Conservation (phyloP, 139 green algal genomes). For the Asterochloris erici region DNA sequence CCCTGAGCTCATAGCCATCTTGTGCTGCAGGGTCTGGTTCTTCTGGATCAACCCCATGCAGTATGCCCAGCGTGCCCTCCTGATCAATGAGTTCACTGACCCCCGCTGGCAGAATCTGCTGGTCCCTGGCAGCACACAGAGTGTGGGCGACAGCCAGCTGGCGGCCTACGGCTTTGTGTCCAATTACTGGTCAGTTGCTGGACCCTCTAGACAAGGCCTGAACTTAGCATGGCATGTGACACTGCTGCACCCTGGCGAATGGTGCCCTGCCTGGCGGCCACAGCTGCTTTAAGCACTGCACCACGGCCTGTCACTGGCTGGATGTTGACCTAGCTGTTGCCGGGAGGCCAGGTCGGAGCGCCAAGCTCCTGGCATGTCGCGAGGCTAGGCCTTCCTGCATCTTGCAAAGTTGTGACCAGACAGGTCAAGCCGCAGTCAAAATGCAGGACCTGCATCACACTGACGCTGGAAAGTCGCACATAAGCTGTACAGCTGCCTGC, state of each 20-base stretch:
- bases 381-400: too few species aligned
- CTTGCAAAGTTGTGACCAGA: too few species aligned
- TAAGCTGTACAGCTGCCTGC: too few species aligned
- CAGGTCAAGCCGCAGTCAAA: too few species aligned
- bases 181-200: slow-evolving; percentile 1
- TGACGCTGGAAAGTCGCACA: too few species aligned
- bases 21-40: slow-evolving; percentile 6
- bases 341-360: too few species aligned
- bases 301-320: too few species aligned
- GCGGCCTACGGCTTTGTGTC: background rate
- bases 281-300: too few species aligned
- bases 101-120: slow-evolving; percentile 20
- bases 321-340: too few species aligned
- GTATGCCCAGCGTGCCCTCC: slow-evolving; percentile 24
- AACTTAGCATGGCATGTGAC: background rate
- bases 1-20: too few species aligned
- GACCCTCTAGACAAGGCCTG: background rate
- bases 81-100: slow-evolving; percentile 30
- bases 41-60: slow-evolving; percentile 27
- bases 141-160: slow-evolving; percentile 11
- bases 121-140: background rate
- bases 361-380: too few species aligned
- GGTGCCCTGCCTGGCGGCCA: background rate
- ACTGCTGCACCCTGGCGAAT: slow-evolving; percentile 1
- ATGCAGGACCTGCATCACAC: too few species aligned